Conservation (phyloP, 2,329 filamentous ascomycete genomes). For the Pseudogymnoascus sp. region DNA sequence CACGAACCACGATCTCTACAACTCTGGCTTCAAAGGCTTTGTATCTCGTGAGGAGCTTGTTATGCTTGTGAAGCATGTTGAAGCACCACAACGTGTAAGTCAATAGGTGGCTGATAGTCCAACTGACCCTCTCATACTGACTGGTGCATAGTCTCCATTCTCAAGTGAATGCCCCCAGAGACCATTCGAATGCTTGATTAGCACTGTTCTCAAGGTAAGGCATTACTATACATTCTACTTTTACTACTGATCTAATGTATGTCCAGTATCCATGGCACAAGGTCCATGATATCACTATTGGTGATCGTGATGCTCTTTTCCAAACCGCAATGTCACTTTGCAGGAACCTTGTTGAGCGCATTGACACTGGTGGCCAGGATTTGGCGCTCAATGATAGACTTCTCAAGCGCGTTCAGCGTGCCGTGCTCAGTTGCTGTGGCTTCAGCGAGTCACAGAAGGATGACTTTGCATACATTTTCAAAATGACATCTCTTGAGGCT, state of each 20-base stretch:
- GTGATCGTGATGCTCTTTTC: slow-evolving; percentile 46
- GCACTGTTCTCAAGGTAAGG: slow-evolving; percentile 35
- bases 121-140: slow-evolving; percentile 4
- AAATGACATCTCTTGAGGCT: slow-evolving; percentile 32
- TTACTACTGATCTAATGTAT: background rate
- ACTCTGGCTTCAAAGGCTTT: slow-evolving; percentile 51
- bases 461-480: slow-evolving; percentile 40
- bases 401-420: slow-evolving; percentile 41
- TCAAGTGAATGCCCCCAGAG: slow-evolving; percentile 53
- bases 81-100: slow-evolving; percentile 53
- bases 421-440: slow-evolving; percentile 49
- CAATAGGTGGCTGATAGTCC: background rate
- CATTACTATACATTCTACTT: background rate
- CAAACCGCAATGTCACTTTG: slow-evolving; percentile 42
- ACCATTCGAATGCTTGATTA: slow-evolving; percentile 57
- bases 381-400: slow-evolving; percentile 44
- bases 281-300: slow-evolving; percentile 47
- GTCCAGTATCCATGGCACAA: slow-evolving; percentile 52
- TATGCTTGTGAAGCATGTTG: slow-evolving; percentile 55
- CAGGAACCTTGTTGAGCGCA: slow-evolving; percentile 34
- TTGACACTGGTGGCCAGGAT: slow-evolving; percentile 32
- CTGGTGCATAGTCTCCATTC: slow-evolving; percentile 43
- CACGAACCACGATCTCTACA: slow-evolving; percentile 29
- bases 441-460: slow-evolving; percentile 56
- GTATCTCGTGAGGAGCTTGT: slow-evolving; percentile 53